Evolutionary conservation across 2,329 filamentous ascomycete species (phyloP), one percentile per base, ranked within the genome.

Genomic region (Ascochyta pisi): DNA sequence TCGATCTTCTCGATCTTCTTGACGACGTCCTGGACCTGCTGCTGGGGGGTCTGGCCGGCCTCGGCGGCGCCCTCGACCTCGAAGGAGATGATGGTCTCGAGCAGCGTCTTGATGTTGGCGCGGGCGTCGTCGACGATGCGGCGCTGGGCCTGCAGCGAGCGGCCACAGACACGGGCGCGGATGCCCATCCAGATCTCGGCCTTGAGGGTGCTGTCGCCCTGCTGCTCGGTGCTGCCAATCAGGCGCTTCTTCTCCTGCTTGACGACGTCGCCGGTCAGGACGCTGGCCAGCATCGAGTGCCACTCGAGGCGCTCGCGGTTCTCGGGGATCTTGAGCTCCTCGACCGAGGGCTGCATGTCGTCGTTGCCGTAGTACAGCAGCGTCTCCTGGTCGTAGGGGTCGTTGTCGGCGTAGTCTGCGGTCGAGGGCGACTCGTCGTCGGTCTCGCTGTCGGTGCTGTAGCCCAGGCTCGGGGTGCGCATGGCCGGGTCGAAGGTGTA

Each of bases 201-300:
- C 67, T 85, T 86, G 65, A 88, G 76, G 23, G 83, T 83, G 71
- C 91, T 90, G 53, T 88, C 85, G 29, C 86, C 85, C 69, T 90
- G 89, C 62, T 92, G 86, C 41, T 91, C 90, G 44, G 84, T 82
- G 62, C 91, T 89, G 41, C 92, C 93, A 64, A 96, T 95, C 69
- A 99, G 77, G 40, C 95, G 87, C 76, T 96, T 96, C 82, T 99
- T 99, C 79, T 99, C 95, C 76, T 99, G 95, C 68, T 92, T 91
- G 54, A 99, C 94, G 8, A 99, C 95, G 74, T 99, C 95, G 63
- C 95, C 95, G 1, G 93, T 97, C 64, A 99, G 80, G 4, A 99
- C 95, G 13, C 94, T 96, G 57, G 94, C 91, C 53, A 99, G 80
- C 95, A 99, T 99, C 3, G 92, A 92, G 77, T 99, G 93, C 95